Evolutionary conservation across 495 filamentous ascomycete species (phyloP), one percentile per base, ranked within the genome.

Genomic region (Cenococcum geophilum): DNA sequence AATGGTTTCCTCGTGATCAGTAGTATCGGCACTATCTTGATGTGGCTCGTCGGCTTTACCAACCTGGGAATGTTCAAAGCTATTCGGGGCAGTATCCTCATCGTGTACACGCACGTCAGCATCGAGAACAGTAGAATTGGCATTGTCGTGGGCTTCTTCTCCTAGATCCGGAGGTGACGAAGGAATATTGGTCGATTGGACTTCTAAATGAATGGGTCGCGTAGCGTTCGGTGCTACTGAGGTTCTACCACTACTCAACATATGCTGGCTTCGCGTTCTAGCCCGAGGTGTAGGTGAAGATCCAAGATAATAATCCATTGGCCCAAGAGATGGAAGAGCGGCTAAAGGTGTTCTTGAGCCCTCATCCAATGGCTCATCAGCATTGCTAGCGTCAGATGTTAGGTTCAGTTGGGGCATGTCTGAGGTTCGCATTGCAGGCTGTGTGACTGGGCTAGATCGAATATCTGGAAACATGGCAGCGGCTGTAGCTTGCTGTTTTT

Each of bases 211-310:
- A 12, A 60, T 40, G 12, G 55, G 43, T 12, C 60, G 63, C 1
- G 58, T 54, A 1, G 60, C 60, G 43, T 37, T 61, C 6, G 66
- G 66, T 12, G 63, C 60, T 4, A 43, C 54, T 20, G 61, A 32
- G 43, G 25, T 52, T 8, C 27, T 55, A 1, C 55, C 42, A 42
- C 64, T 64, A 22, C 49, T 53, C 35, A 58, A 11, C 36, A 63
- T 60, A 59, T 55, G 52, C 50, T 60, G 66, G 58, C 23, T 66
- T 11, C 60, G 59, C 22, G 48, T 54, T 4, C 66, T 56, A 50
- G 66, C 65, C 18, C 55, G 47, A 20, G 89, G 89, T 0, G 90
- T 95, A 1, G 91, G 91, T 9, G 91, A 93, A n/a, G 88, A 95
- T 2, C 82, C 83, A 45, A 92, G 76, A 65, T 83, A 89, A 16